Evolutionary conservation across 2,329 filamentous ascomycete species (phyloP).

Genomic region (Penicillium palitans): DNA sequence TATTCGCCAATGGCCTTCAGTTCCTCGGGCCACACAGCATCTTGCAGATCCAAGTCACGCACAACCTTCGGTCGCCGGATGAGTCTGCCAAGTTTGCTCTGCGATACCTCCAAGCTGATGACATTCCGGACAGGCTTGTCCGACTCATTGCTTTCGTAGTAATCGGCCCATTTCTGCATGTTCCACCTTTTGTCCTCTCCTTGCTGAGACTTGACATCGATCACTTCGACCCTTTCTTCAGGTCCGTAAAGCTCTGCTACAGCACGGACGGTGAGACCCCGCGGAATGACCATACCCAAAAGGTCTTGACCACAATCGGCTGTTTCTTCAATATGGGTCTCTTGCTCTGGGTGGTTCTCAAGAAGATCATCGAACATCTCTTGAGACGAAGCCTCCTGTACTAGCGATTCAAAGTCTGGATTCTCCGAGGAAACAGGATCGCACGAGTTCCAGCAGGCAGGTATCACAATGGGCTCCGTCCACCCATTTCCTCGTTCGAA

Average conservation of each 20-base stretch:
- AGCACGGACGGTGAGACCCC: slow-evolving; percentile 61
- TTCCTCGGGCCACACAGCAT: slow-evolving; percentile 53
- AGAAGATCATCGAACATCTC: slow-evolving; percentile 45
- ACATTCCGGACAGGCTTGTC: slow-evolving; percentile 66
- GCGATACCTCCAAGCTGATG: slow-evolving; percentile 68
- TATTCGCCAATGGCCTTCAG: slow-evolving; percentile 57
- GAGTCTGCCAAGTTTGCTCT: slow-evolving; percentile 61
- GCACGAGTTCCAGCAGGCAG: slow-evolving; percentile 60
- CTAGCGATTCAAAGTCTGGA: slow-evolving; percentile 30
- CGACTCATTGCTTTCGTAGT: slow-evolving; percentile 59
- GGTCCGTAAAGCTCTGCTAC: slow-evolving; percentile 65
- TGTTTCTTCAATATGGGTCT: slow-evolving; percentile 41
- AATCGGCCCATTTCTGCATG: slow-evolving; percentile 66
- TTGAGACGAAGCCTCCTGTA: slow-evolving; percentile 37
- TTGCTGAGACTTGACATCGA: slow-evolving; percentile 69
- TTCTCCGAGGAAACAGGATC: slow-evolving; percentile 39
- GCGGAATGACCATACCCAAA: slow-evolving; percentile 68
- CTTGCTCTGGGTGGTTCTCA: slow-evolving; percentile 33
- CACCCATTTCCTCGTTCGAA: slow-evolving; percentile 64
- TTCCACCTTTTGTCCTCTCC: slow-evolving; percentile 65
- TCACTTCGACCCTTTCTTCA: slow-evolving; percentile 64
- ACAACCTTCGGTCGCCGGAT: slow-evolving; percentile 65
- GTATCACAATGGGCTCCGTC: slow-evolving; percentile 66
- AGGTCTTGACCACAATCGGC: slow-evolving; percentile 64
- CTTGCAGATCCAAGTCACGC: slow-evolving; percentile 59